Percentiles rank a stretch among this genome's conserved stretches.
Conservation (phyloP, 2,329 filamentous ascomycete species). For the Botrytis deweyae region DNA sequence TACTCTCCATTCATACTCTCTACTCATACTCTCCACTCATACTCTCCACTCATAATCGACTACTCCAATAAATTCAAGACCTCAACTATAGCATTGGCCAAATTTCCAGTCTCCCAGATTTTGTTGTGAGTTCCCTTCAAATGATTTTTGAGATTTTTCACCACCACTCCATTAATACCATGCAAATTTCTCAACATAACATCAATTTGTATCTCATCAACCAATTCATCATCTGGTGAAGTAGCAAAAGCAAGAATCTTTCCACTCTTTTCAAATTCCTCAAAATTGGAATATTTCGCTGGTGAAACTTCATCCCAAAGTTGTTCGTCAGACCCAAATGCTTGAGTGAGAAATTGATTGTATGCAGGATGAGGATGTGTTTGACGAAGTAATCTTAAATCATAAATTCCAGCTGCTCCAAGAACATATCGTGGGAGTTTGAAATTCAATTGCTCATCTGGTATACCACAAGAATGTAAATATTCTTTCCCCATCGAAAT, state of each 20-base stretch:
- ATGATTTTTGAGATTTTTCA: slow-evolving; percentile 15
- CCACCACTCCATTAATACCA: background rate
- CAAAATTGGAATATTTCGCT: slow-evolving; percentile 15
- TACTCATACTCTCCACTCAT: background rate
- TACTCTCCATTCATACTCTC: background rate
- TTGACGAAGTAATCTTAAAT: slow-evolving; percentile 45
- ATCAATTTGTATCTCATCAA: slow-evolving; percentile 35
- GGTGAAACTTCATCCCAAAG: slow-evolving; percentile 50
- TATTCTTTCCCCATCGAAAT: slow-evolving; percentile 2
- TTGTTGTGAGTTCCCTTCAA: slow-evolving; percentile 8
- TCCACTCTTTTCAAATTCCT: slow-evolving; percentile 18
- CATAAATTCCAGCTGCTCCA: slow-evolving; percentile 66
- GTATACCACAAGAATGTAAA: slow-evolving; percentile 8
- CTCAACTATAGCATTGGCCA: background rate
- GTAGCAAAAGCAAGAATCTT: slow-evolving; percentile 27
- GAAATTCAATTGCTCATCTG: background rate
- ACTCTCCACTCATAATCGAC: background rate
- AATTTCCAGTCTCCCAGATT: slow-evolving; percentile 8
- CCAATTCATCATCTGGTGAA: slow-evolving; percentile 47
- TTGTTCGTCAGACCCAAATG: slow-evolving; percentile 48
- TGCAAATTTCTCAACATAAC: slow-evolving; percentile 23
- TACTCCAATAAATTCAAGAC: background rate
- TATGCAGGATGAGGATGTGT: slow-evolving; percentile 28
- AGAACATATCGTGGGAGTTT: slow-evolving; percentile 14
- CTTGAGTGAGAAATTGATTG: slow-evolving; percentile 38